Evolutionary conservation across 1,284 basidiomycete species (phyloP).

Genomic region (Papiliotrema laurentii): DNA sequence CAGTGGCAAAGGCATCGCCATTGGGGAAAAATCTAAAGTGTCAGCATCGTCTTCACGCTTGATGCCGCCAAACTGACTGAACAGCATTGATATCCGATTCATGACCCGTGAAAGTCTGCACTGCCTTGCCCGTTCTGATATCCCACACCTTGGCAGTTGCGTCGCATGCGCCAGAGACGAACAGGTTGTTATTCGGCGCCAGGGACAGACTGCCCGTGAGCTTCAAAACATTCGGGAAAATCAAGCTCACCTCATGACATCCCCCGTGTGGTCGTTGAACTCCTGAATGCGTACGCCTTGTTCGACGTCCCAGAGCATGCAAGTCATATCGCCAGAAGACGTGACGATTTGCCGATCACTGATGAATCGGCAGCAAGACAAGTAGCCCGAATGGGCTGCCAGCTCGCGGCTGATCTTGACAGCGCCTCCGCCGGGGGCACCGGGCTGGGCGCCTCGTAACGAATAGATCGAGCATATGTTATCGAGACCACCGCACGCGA

Average conservation of each 20-base stretch:
- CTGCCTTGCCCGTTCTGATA: slow-evolving; percentile 91
- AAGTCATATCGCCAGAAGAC: slow-evolving; percentile 97
- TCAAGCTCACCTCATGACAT: slow-evolving; percentile 96
- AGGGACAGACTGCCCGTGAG: slow-evolving; percentile 70
- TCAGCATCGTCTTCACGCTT: neutral
- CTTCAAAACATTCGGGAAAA: neutral
- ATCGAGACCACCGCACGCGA: slow-evolving; percentile 97
- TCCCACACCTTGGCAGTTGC: slow-evolving; percentile 99
- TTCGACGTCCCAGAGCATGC: slow-evolving; percentile 99
- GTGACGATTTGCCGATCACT: slow-evolving; percentile 98
- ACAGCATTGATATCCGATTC: slow-evolving; percentile 99
- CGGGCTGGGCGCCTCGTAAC: slow-evolving; percentile 54
- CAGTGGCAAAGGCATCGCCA: slow-evolving; percentile 96
- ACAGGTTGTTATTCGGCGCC: slow-evolving; percentile 88
- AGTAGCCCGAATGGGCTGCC: slow-evolving; percentile 94
- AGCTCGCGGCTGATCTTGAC: slow-evolving; percentile 69
- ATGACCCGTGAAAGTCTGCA: slow-evolving; percentile 97
- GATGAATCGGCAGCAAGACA: slow-evolving; percentile 96
- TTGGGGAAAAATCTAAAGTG: slow-evolving; percentile 89
- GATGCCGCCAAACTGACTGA: slow-evolving; percentile 61
- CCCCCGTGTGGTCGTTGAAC: slow-evolving; percentile 98
- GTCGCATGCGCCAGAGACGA: slow-evolving; percentile 97
- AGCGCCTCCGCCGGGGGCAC: slow-evolving; percentile 40
- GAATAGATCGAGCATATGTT: slow-evolving; percentile 98
- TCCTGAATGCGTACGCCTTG: slow-evolving; percentile 91